Evolutionary conservation across 2,329 filamentous ascomycete genomes (phyloP).

Genomic region (Pyrenophora teres): DNA sequence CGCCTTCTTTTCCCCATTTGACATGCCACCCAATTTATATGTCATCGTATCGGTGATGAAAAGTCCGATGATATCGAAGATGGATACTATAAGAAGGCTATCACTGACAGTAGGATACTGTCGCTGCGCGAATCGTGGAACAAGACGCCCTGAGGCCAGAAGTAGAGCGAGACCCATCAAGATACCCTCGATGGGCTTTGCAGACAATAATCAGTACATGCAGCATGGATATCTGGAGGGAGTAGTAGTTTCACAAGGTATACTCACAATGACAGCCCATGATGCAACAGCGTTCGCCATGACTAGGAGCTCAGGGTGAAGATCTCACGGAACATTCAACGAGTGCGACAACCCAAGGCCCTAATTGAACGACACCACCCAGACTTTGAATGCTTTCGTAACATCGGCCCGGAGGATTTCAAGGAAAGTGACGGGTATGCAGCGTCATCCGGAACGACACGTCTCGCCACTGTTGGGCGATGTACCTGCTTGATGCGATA

Average conservation of each 20-base stretch:
- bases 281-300: conserved; percentile 15
- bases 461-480: not conserved
- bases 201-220: conserved; percentile 5
- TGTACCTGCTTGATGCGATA: conserved; percentile 5
- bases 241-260: not conserved
- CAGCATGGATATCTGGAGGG: not conserved
- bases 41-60: conserved; percentile 28
- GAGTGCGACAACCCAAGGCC: not conserved
- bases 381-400: not conserved
- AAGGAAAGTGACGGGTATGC: not conserved
- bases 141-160: conserved; percentile 22
- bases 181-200: conserved; percentile 20
- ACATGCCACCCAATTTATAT: conserved; percentile 26
- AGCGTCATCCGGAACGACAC: not conserved
- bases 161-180: conserved; percentile 17
- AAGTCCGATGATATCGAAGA: conserved; percentile 22
- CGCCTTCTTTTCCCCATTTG: conserved; percentile 13
- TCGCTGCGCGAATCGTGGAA: conserved; percentile 22
- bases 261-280: conserved; percentile 18
- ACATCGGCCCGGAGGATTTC: not conserved
- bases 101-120: conserved; percentile 23
- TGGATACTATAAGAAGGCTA: conserved; percentile 21
- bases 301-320: not conserved
- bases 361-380: not conserved
- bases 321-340: not conserved